Evolutionary conservation across 495 filamentous ascomycete genomes (phyloP), one percentile per base, ranked within the genome.

Genomic region (Pyrenula massariospora): DNA sequence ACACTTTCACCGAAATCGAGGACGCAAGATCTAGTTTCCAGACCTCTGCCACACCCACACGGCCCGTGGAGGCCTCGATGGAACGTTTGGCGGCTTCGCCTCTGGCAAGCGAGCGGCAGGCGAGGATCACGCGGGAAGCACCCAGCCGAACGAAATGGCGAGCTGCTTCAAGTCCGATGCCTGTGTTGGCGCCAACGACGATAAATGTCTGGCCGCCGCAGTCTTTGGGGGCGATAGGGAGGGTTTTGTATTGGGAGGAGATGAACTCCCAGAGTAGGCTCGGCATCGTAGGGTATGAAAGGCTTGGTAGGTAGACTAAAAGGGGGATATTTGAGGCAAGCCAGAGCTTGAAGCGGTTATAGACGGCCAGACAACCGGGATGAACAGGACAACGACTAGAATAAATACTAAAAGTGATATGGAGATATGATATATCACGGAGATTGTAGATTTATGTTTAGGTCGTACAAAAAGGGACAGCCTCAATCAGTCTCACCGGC

Each of bases 131-230:
- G 20, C 5, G n/a, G 8, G 8, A 10, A 5, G 22, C 22, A 19
- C 20, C 22, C 19, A 52, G 19, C 5, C 8, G 8, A 20, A 52
- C 50, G 48, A 77, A 61, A 55, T 77, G 74, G 3, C 67, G 65
- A 21, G 70, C 68, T 12, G 76, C 67, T 58, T 80, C 76, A 3
- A 69, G 61, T 0, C 77, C 77, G 1, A 79, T 60, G 12, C 80
- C 78, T 10, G 59, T 61, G 56, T 80, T 83, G 24, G 74, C 64
- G 3, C 80, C 79, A 0, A 79, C 77, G 10, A 82, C 68, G 25
- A 83, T 71, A 49, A 78, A 66, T 1, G 74, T 82, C 55, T 79
- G 63, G 49, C 63, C 66, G 2, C 59, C 54, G 57, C 64, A 63
- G 54, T 59, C 60, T n/a, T n/a, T n/a, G n/a, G n/a, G n/a, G n/a